A percentile compares a stretch with the other conserved stretches of the same genome.
phyloP scores from a whole-genome alignment of 2,329 filamentous ascomycete species.

The Aspergillus texensis region DNA sequence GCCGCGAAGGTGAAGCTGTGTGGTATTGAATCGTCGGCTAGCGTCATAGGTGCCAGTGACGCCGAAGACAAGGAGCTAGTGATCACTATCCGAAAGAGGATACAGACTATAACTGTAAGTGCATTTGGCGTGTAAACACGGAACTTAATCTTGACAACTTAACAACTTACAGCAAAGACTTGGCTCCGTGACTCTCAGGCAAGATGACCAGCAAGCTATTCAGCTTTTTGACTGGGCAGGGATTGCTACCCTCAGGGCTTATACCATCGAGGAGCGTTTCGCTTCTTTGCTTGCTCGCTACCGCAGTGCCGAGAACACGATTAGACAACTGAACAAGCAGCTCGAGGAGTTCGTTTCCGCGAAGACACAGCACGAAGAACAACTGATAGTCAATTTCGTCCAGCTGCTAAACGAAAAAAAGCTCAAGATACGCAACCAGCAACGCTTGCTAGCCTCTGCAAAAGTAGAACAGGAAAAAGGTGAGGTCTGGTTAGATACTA shows the following conservation, averaged over 20 bases:
- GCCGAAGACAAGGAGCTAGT: slow-evolving; percentile 39
- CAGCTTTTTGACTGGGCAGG: slow-evolving; percentile 61
- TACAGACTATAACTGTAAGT: slow-evolving; percentile 53
- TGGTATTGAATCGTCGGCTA: slow-evolving; percentile 38
- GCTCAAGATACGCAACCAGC: slow-evolving; percentile 65
- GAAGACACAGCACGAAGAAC: slow-evolving; percentile 60
- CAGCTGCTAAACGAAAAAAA: slow-evolving; percentile 66
- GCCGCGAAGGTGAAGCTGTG: slow-evolving; percentile 19
- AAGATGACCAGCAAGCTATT: slow-evolving; percentile 58
- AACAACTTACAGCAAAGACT: slow-evolving; percentile 50
- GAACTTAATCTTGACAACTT: slow-evolving; percentile 15
- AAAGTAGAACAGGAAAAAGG: slow-evolving; percentile 46
- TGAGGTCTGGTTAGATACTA: slow-evolving; percentile 21
- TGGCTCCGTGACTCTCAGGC: slow-evolving; percentile 55
- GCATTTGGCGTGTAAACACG: slow-evolving; percentile 17
- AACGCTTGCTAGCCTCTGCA: slow-evolving; percentile 56
- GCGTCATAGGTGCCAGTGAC: slow-evolving; percentile 21
- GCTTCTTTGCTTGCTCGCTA: slow-evolving; percentile 43
- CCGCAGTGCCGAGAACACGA: slow-evolving; percentile 51
- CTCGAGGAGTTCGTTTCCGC: slow-evolving; percentile 60
- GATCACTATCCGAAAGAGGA: slow-evolving; percentile 46
- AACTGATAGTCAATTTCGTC: slow-evolving; percentile 60
- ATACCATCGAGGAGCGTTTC: slow-evolving; percentile 46
- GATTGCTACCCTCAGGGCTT: slow-evolving; percentile 49
- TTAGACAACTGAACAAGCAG: slow-evolving; percentile 55